phyloP scores from a whole-genome alignment of 352 stramenopile genomes.

The Phytopythium boreale region DNA sequence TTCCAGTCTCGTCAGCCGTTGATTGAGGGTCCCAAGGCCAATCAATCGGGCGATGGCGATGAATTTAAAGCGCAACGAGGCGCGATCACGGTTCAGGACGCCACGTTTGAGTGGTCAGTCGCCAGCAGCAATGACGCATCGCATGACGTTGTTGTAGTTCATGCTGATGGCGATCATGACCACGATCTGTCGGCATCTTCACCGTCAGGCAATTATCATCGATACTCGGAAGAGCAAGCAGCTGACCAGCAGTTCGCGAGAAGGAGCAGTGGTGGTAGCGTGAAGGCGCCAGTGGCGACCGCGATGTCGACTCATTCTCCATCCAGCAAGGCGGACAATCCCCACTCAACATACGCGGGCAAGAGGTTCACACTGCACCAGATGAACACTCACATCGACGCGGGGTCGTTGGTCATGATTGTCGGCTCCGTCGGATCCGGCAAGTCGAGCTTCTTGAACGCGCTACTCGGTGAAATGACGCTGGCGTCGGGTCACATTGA shows the following conservation, averaged over 20 bases:
- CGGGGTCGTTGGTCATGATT: constrained; percentile 50
- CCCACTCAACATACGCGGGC: not conserved
- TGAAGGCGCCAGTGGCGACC: not conserved
- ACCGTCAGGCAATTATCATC: not conserved
- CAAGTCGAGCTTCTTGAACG: constrained; percentile 50
- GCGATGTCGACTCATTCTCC: not conserved
- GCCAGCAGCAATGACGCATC: not conserved
- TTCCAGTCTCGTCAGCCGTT: not conserved
- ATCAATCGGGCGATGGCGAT: not conserved
- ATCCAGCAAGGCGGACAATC: not conserved
- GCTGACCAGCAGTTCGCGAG: not conserved
- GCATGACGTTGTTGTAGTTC: not conserved
- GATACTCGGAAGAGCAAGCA: not conserved
- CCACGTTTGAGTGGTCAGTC: not conserved
- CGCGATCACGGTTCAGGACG: not conserved
- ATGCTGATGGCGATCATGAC: not conserved
- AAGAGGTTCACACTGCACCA: not conserved
- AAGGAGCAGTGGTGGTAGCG: not conserved
- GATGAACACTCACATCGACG: constrained; percentile 51
- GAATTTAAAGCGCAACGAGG: constrained; percentile 8
- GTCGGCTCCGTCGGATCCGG: constrained; percentile 50
- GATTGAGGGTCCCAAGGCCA: not conserved
- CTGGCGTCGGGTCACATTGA: not conserved
- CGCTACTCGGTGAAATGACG: constrained; percentile 15
- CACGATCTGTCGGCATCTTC: not conserved